Evolutionary conservation across 2,329 filamentous ascomycete genomes (phyloP), one percentile per base, ranked within the genome.

Genomic region (Ophiostoma sp.): DNA sequence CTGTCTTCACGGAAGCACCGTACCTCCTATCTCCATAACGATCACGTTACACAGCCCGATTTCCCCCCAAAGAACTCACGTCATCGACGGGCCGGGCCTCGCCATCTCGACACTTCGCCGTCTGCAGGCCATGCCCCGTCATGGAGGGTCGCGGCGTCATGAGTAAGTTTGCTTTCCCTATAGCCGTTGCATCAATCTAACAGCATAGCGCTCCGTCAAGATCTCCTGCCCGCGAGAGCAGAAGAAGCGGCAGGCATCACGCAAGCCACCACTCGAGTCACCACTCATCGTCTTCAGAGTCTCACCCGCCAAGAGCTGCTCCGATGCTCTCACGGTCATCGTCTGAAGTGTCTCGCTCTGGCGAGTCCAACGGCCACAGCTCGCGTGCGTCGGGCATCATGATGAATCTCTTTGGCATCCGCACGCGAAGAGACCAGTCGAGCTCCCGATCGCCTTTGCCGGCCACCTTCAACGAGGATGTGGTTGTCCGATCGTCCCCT

Each of bases 321-420:
- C 35, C 62, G 35, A 23, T 8, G 11, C 20, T 41, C n/a, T 67
- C 65, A 20, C 65, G 36, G 11, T 33, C 65, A 3, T 48, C 23
- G n/a, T 65, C 62, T 6, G 62, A 39, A 15, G 35, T 65, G 20
- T 48, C 39, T 27, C 65, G 65, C 23, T 41, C 65, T 2, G 13
- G 27, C 36, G 36, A 31, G 10, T 41, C 39, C 7, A 69, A 41
- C 13, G 64, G 69, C 7, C 68, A 52, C 3, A 54, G 66, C 8
- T 68, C 67, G 13, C 68, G 71, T 13, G 54, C 72, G 0, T 72
- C 72, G 1, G 54, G 33, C 44, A 66, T 68, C 10, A 39, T 73
- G 4, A 15, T 69, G 31, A 71, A 57, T 60, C 10, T 74, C 1
- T 71, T 74, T 39, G 54, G 71, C 4, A 69, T 69, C 3, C 70